These are phyloP conservation scores for Bipolaris victoriae DNA, from an alignment of 2,329 filamentous ascomycete species.

Conservation along the genomic window DNA sequence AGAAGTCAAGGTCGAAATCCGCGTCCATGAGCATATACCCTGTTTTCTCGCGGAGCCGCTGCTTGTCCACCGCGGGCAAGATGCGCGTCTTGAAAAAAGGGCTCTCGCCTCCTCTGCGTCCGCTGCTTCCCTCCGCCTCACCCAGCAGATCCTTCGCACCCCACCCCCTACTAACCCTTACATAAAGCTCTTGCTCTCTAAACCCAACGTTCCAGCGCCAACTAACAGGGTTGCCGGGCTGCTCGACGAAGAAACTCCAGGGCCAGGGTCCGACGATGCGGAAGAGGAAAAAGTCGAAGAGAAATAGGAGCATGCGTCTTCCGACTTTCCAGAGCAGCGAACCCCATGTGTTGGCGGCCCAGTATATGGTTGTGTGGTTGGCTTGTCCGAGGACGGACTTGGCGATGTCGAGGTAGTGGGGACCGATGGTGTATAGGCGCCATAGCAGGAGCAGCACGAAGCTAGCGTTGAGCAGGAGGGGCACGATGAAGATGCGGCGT, in stretches of 20 bases:
- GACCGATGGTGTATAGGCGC: constrained; percentile 71
- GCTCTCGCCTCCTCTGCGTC: constrained; percentile 59
- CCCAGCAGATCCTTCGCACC: constrained; percentile 64
- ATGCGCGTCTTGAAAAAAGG: constrained; percentile 67
- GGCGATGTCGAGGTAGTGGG: constrained; percentile 74
- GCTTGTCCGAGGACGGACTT: constrained; percentile 68
- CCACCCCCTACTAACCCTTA: constrained; percentile 78
- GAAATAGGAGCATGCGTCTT: constrained; percentile 68
- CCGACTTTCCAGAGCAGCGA: constrained; percentile 64
- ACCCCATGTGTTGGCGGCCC: constrained; percentile 58
- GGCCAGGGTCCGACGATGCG: constrained; percentile 56
- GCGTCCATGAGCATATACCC: constrained; percentile 85
- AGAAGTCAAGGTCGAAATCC: constrained; percentile 88
- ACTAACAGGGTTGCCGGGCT: constrained; percentile 66
- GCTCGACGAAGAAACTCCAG: constrained; percentile 62
- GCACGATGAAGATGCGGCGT: constrained; percentile 80
- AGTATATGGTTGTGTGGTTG: constrained; percentile 71
- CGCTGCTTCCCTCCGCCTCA: constrained; percentile 50
- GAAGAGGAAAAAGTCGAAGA: constrained; percentile 71
- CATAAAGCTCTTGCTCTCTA: constrained; percentile 77
- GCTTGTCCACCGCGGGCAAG: constrained; percentile 70
- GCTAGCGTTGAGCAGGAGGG: constrained; percentile 74
- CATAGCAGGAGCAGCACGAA: constrained; percentile 69
- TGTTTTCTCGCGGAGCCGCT: constrained; percentile 76
- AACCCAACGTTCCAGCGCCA: constrained; percentile 83